phyloP scores from a whole-genome alignment of 2,329 filamentous ascomycete species.

The Gnomoniopsis sp. region DNA sequence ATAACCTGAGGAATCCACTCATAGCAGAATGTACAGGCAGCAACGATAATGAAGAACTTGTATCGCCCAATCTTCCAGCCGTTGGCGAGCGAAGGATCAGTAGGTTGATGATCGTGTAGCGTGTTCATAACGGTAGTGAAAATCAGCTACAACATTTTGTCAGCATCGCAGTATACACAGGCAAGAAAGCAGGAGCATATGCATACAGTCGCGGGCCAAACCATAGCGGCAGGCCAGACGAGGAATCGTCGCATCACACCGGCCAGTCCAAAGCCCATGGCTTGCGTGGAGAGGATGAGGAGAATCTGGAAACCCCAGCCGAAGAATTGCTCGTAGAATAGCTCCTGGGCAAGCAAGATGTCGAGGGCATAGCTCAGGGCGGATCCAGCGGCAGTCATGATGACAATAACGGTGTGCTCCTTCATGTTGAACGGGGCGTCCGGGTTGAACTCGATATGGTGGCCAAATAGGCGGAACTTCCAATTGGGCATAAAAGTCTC shows the following conservation, averaged over 20 bases:
- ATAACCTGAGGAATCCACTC: constrained; percentile 32
- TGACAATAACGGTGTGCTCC: constrained; percentile 46
- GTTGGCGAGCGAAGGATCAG: constrained; percentile 31
- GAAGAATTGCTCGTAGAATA: constrained; percentile 50
- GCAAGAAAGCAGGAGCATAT: too few species aligned
- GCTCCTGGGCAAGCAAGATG: constrained; percentile 37
- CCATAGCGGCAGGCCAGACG: constrained; percentile 59
- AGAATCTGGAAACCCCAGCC: constrained; percentile 59
- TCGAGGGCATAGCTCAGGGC: constrained; percentile 34
- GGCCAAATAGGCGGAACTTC: constrained; percentile 30
- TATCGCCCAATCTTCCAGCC: constrained; percentile 58
- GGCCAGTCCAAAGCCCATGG: constrained; percentile 62
- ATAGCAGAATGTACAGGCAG: constrained; percentile 43
- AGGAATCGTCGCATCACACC: constrained; percentile 57
- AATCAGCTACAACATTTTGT: constrained; percentile 35
- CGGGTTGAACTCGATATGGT: constrained; percentile 33
- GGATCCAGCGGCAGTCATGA: constrained; percentile 38
- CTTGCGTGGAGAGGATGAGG: constrained; percentile 57
- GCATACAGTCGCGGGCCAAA: constrained; percentile 52
- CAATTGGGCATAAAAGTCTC: constrained; percentile 26
- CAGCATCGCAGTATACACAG: too few species aligned
- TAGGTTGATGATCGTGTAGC: constrained; percentile 57
- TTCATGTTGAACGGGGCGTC: constrained; percentile 38
- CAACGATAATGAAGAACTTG: constrained; percentile 53
- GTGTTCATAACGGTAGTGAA: constrained; percentile 60